Base-by-base conservation (phyloP, 1,284 basidiomycete species). In the Pseudozyma pruni region DNA sequence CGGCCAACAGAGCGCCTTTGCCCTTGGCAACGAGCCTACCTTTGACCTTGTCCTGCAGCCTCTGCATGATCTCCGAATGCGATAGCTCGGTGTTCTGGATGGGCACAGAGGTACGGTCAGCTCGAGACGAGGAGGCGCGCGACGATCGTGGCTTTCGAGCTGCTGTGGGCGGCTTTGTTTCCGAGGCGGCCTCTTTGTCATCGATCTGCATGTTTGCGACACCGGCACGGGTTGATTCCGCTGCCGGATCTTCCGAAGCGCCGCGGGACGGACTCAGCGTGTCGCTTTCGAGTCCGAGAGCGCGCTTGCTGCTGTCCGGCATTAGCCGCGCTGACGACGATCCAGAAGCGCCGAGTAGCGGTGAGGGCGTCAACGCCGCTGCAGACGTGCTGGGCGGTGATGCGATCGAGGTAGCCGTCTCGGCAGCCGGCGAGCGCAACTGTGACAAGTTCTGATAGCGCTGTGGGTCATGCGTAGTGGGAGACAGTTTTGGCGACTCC, bases 201-300 rank as follows among this genome's bases (percentile, higher is more conserved):
- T 69, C 59, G 23, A 69, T 62, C 34, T 63, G 66, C 59, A 69
- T 62, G n/a, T 38, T 44, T 7, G 55, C 66, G n/a, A 69, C 66
- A 7, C 51, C 46, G 4, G 33, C 66, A 14, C 66, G 58, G 3
- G 66, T 52, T 3, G 31, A 40, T 20, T 69, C 66, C 25, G 58
- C 54, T 2, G 54, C 46, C 4, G 66, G 41, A 13, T 69, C 66
- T 34, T 58, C 59, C 0, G 59, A 63, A 10, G 22, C 46, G 16
- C 50, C 37, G 11, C 44, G 60, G 8, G 47, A 39, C 32, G 57
- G 31, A 20, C 41, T 48, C 11, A 8, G 32, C 20, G 45, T 34
- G 10, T 53, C 41, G 14, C 29, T 33, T 14, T 53, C 25, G 7
- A 22, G 25, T 35, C 16, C 53, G 7, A 31, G 25, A 20, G 37